phyloP scores from a whole-genome alignment of 371 early-diverging fungal genomes.

The Mucor saturninus region DNA sequence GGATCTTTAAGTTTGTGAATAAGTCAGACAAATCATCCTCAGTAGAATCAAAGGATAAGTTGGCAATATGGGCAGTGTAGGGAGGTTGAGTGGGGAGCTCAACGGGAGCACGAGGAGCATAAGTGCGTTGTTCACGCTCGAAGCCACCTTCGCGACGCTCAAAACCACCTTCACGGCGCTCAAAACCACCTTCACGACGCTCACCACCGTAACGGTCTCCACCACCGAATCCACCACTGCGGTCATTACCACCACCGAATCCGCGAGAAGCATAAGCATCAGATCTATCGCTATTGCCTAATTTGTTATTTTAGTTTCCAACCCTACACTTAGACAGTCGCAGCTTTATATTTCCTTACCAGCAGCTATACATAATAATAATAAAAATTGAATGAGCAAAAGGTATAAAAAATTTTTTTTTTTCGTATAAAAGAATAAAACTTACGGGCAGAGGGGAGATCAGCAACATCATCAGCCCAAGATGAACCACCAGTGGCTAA shows the following conservation, averaged over 20 bases:
- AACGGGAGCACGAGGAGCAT: constrained; percentile 57
- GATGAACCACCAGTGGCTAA: constrained; percentile 62
- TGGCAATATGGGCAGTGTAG: constrained; percentile 88
- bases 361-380: constrained; percentile 33
- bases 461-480: constrained; percentile 93
- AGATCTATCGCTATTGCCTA: constrained; percentile 23
- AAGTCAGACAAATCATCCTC: constrained; percentile 77
- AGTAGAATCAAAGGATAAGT: constrained; percentile 81
- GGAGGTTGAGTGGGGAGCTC: constrained; percentile 87
- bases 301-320: constrained; percentile 2
- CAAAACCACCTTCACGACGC: neutral
- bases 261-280: constrained; percentile 30
- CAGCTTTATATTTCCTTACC: constrained; percentile 26
- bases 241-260: constrained; percentile 19
- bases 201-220: constrained; percentile 16
- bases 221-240: constrained; percentile 9
- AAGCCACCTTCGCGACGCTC: constrained; percentile 48
- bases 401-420: constrained; percentile 9
- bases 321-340: no score
- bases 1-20: constrained; percentile 72
- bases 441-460: constrained; percentile 90
- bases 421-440: constrained; percentile 15
- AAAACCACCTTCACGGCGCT: constrained; percentile 37
- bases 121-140: constrained; percentile 33
- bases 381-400: constrained; percentile 7